Base-by-base conservation (phyloP, 2,329 filamentous ascomycete species). In the Trichophyton rubrum region DNA sequence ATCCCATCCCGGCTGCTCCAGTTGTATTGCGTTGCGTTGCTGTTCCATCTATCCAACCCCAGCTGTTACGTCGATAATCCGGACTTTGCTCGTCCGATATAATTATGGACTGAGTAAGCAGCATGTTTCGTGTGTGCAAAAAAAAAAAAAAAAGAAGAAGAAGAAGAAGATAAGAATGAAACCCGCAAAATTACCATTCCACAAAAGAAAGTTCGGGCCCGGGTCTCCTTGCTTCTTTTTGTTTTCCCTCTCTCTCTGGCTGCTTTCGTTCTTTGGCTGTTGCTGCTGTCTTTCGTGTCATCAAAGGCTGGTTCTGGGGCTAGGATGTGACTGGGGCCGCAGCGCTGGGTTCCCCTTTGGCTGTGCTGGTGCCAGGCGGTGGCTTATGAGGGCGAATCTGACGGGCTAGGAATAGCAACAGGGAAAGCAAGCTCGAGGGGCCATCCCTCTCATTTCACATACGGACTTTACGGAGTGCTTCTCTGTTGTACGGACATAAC, bases 101-200 rank as follows among this genome's bases (percentile, higher is more conserved):
- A 30, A 7, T 6, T 27, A 38, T 38, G 33, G 33, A 38, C 33
- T 38, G 33, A 38, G 33, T 38, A 13, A 43, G 15, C 38, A 41
- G 3, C n/a, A 43, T 43, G 40, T 43, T 43, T 43, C 40, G 40
- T n/a, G n/a, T 15, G 15, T 13, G 15, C 11, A 41, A 7, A 43
- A 43, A 43, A 5, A 40, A 38, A 40, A 40, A 5, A 40, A 17
- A 7, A 43, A 43, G 22, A 22, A 22, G 2, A 24, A 24, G 22
- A 24, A n/a, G n/a, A 49, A 27, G 27, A 55, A 11, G 33, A 55
- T 53, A 24, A 27, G 8, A 55, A 55, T 55, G 51, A 55, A 55
- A 55, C 51, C 51, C 13, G 51, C 51, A 55, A 55, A 55, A 55
- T 55, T 55, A 55, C 40, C 49, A 55, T 55, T 17, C 49, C 49